Evolutionary conservation across 2,329 filamentous ascomycete genomes (phyloP), one percentile per base, ranked within the genome.

Genomic region (Penicillium sp.): DNA sequence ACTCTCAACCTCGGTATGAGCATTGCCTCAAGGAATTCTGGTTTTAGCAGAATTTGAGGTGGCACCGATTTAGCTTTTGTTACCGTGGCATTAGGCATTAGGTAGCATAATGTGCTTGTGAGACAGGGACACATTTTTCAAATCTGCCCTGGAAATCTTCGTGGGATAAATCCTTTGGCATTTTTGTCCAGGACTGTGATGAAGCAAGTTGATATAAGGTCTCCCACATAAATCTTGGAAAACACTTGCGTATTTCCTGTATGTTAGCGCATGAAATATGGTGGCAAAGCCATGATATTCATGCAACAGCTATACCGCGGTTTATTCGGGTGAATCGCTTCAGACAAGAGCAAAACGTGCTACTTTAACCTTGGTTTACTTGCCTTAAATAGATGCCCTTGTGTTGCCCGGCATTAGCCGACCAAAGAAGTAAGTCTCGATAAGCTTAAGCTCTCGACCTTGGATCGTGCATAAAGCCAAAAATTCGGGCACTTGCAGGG

Each of bases 401-500:
- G 29, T 14, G 34, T 38, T 8, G 6, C 32, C 11, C 18, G 47
- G 14, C 42, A 47, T 38, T n/a, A 40, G 35, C 16, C 18, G 13
- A n/a, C 16, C 3, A 14, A 9, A 24, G 22, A 14, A 24, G 22
- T 6, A 20, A 28, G 8, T 10, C 34, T 11, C 6, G 20, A 29
- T 10, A 39, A 39, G 35, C 20, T 32, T 13, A 35, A 32, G 20
- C 3, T 22, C 28, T 22, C 28, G 13, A 20, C 2, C 5, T 24
- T n/a, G 6, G 8, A 11, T 13, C 23, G n/a, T 13, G 6, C 32
- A 11, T 8, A 18, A 5, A n/a, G 18, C 29, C 8, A 32, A 29
- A 32, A 29, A 27, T 29, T 26, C 42, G 50, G 47, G 42, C 29
- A 18, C 26, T n/a, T 44, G 34, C 42, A 42, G 37, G 7, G 50